Percentiles rank a stretch among this genome's conserved stretches.
Evolutionary conservation across 2,329 filamentous ascomycete species (phyloP).

Genomic region (Fusarium redolens): DNA sequence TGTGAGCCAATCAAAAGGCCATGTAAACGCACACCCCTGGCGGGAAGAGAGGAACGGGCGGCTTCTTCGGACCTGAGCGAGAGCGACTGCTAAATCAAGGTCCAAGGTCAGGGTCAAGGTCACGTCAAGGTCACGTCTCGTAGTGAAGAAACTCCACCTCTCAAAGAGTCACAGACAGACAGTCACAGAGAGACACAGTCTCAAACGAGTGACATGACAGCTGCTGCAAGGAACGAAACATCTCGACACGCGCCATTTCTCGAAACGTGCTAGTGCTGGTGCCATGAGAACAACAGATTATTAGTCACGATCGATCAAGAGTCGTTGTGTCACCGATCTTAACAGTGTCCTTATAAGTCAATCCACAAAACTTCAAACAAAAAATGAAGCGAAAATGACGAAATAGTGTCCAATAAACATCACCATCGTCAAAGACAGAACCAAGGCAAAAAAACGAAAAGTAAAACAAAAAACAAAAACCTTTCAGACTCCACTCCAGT

Average conservation of each 20-base stretch:
- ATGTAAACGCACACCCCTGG: conserved; percentile 26
- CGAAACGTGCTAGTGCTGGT: conserved; percentile 38
- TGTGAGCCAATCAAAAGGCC: conserved; percentile 37
- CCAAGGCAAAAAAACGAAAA: not conserved
- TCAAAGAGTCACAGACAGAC: conserved; percentile 5
- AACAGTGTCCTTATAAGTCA: not conserved
- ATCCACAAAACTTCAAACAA: not conserved
- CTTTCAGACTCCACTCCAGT: conserved; percentile 25
- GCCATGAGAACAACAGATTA: not conserved
- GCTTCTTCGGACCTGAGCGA: conserved; percentile 38
- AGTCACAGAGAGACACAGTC: conserved; percentile 6
- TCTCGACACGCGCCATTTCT: conserved; percentile 17
- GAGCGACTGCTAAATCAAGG: conserved; percentile 36
- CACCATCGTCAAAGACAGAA: conserved; percentile 6
- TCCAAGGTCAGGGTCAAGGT: conserved; percentile 5
- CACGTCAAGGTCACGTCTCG: conserved; percentile 13
- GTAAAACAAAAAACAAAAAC: not conserved
- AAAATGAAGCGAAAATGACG: conserved; percentile 9
- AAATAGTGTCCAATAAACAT: conserved; percentile 5
- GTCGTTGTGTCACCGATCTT: conserved; percentile 12
- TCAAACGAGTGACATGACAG: conserved; percentile 21
- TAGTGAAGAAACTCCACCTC: conserved; percentile 13
- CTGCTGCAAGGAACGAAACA: conserved; percentile 33
- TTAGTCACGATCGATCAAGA: not conserved
- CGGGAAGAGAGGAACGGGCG: conserved; percentile 24